A percentile compares a stretch with the other conserved stretches of the same genome.
These are phyloP conservation scores for Mallotus repandus DNA, from an alignment of 441 rosid species.

Conservation along the genomic window DNA sequence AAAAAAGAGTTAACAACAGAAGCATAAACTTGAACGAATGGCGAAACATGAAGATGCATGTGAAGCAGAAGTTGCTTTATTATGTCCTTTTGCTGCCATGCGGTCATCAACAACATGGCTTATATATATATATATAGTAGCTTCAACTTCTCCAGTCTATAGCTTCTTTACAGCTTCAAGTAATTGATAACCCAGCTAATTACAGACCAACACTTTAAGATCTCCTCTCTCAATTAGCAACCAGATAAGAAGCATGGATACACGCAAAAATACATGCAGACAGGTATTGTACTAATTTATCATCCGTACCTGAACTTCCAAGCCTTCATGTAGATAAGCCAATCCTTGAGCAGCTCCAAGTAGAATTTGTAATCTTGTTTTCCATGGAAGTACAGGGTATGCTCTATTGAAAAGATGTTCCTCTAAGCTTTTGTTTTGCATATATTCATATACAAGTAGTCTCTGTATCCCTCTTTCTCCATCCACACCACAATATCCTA, in stretches of 20 bases:
- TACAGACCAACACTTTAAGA: too few relatives aligned
- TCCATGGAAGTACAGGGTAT: constrained; percentile 58
- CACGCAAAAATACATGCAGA: neutral
- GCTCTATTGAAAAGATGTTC: constrained; percentile 75
- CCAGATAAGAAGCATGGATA: neutral
- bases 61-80: neutral
- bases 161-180: too few relatives aligned
- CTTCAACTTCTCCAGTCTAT: too few relatives aligned
- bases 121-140: too few relatives aligned
- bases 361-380: constrained; percentile 52
- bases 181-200: too few relatives aligned
- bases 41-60: neutral
- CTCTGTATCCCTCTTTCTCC: constrained; percentile 70
- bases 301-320: constrained; percentile 55
- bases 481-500: constrained; percentile 77
- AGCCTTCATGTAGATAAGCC: constrained; percentile 57
- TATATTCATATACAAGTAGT: constrained; percentile 70
- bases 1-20: neutral
- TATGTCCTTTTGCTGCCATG: too few relatives aligned
- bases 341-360: constrained; percentile 63
- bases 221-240: too few relatives aligned
- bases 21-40: neutral
- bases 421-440: constrained; percentile 74
- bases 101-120: too few relatives aligned
- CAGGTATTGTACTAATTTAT: neutral